Conservation (phyloP, 306 rosid genomes). For the Malus orientalis region DNA sequence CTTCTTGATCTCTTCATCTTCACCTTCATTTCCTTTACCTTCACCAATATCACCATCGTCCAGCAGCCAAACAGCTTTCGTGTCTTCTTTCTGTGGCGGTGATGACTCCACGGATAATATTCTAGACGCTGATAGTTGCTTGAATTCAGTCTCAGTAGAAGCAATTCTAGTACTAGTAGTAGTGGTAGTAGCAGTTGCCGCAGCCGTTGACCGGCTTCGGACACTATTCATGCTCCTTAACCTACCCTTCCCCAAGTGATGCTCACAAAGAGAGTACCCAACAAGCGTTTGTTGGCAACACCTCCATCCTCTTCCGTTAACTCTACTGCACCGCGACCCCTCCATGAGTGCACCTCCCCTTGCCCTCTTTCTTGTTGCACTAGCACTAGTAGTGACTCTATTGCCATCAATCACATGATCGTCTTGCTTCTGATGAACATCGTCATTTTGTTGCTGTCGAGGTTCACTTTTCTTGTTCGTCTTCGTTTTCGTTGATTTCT, state of each 20-base stretch:
- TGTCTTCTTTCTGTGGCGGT: neutral
- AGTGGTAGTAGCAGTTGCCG: neutral
- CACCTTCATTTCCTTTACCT: neutral
- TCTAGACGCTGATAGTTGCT: neutral
- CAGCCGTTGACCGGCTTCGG: constrained; percentile 37
- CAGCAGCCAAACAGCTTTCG: neutral
- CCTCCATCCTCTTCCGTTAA: constrained; percentile 98
- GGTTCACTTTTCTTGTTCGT: constrained; percentile 42
- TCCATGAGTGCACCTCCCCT: constrained; percentile 63
- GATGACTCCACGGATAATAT: neutral
- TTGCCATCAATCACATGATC: neutral
- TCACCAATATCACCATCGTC: neutral
- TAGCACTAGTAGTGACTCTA: neutral
- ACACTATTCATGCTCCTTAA: constrained; percentile 80
- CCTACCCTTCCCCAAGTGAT: constrained; percentile 91
- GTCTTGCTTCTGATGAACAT: neutral
- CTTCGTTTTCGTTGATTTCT: constrained; percentile 18
- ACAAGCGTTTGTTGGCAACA: constrained; percentile 91
- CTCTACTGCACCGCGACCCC: constrained; percentile 98
- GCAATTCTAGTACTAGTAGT: neutral
- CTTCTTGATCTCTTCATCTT: constrained; percentile 14
- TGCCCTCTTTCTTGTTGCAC: constrained; percentile 32
- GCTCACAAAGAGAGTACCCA: constrained; percentile 95
- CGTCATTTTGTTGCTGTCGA: constrained; percentile 3
- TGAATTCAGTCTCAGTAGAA: neutral